Base-by-base conservation (phyloP, 129 eudicot species). In the Deinandra increscens region DNA sequence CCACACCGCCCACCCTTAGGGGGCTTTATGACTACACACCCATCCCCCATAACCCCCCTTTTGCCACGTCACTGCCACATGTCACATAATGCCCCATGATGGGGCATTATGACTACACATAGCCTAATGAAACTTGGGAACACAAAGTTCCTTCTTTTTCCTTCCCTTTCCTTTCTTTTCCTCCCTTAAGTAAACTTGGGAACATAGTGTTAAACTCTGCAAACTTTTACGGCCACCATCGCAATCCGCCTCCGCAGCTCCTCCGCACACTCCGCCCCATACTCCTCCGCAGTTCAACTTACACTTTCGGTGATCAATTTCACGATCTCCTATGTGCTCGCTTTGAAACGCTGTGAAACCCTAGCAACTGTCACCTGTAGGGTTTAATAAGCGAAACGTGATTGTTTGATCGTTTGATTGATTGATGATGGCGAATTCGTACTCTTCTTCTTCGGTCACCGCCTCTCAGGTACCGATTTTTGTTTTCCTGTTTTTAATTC, bases 391-490 rank as follows among this genome's bases (percentile, higher is more conserved):
- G 7, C 15, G 9, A 20, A 37, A 4, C 63, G 45, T 41, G 51
- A n/a, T 51, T 62, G 12, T 59, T 60, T 70, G 5, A 13, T 46
- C 43, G 12, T 59, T 60, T 70, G 5, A 13, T 46, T 33, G 62
- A 49, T 76, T 49, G 14, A 46, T 17, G 75, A 91, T 91, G 98
- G 95, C 95, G 82, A 84, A 74, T 81, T 79, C 84, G 9, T 86
- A 91, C 44, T 74, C 85, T 29, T 81, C 84, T 67, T 79, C 80
- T 70, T 72, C 81, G 9, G 84, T 84, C 69, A 56, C 84, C 37
- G 96, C 96, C 15, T 44, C 82, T 65, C 95, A 86, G 96, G 98
- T 91, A 62, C 56, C 1, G 4, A 11, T 0, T 56, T 56, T 12
- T 9, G 29, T 49, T 31, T 54, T 36, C 4, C 3, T 4, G n/a